Percentiles rank a stretch among this genome's conserved stretches.
These are phyloP conservation scores for Yueomyces sp. DNA, from an alignment of 805 yeast species.

Conservation along the genomic window DNA sequence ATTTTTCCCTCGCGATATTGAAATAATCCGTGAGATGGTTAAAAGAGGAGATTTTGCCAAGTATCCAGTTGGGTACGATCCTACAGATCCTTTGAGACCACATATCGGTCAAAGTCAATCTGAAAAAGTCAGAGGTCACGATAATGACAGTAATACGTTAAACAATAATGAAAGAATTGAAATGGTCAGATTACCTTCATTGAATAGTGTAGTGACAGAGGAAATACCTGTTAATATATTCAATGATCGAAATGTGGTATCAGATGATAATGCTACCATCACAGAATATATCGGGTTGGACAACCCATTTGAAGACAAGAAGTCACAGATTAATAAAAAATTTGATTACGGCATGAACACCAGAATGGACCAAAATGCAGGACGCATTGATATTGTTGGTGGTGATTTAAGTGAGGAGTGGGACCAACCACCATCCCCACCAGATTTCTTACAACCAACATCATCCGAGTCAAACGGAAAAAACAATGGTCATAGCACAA, in stretches of 20 bases:
- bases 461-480: not conserved
- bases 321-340: not conserved
- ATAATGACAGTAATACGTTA: too few relatives aligned
- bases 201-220: not conserved
- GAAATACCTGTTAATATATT: not conserved
- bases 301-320: not conserved
- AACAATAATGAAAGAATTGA: not conserved
- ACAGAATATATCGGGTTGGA: not conserved
- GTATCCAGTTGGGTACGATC: slow-evolving; percentile 60
- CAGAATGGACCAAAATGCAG: too few relatives aligned
- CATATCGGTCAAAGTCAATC: slow-evolving; percentile 21
- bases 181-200: not conserved
- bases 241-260: not conserved
- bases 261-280: not conserved
- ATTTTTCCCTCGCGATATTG: slow-evolving; percentile 54
- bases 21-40: slow-evolving; percentile 62
- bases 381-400: too few relatives aligned
- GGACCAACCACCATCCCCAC: not conserved
- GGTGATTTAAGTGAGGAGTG: not conserved
- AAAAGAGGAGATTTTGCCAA: slow-evolving; percentile 49
- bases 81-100: slow-evolving; percentile 62
- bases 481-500: not conserved
- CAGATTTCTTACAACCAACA: not conserved
- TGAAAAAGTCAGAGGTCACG: not conserved
- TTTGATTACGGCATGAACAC: too few relatives aligned